Conservation (phyloP, 257 asterid genomes). For the Nyctanthes arbortristis region DNA sequence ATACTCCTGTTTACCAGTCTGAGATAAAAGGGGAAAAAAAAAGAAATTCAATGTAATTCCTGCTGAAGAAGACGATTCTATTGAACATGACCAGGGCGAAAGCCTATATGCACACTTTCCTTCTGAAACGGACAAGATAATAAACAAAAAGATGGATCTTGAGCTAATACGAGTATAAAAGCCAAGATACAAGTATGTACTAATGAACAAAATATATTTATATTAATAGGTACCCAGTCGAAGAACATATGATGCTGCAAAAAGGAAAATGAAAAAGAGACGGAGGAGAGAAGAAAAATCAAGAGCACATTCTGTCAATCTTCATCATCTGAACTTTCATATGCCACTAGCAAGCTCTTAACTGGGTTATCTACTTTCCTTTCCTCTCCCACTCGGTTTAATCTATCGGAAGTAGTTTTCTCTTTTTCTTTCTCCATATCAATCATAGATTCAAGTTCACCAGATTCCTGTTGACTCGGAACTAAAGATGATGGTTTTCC, state of each 20-base stretch:
- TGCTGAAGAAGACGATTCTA: not conserved
- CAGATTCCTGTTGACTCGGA: constrained; percentile 37
- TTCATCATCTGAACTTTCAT: constrained; percentile 85
- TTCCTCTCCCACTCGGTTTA: constrained; percentile 30
- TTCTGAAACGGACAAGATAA: too few relatives aligned
- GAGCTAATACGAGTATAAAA: not conserved
- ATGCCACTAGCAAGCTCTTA: constrained; percentile 67
- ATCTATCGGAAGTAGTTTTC: constrained; percentile 27
- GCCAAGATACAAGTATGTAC: not conserved
- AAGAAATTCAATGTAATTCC: too few relatives aligned
- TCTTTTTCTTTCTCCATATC: constrained; percentile 32
- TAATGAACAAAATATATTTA: not conserved
- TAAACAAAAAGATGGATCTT: not conserved
- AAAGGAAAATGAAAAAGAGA: too few relatives aligned
- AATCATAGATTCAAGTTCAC: constrained; percentile 27
- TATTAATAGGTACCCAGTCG: not conserved
- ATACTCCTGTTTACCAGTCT: not conserved
- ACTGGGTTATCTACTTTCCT: constrained; percentile 64
- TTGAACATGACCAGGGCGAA: not conserved
- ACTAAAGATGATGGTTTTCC: constrained; percentile 21
- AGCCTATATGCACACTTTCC: too few relatives aligned
- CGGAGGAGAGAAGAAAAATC: constrained; percentile 8
- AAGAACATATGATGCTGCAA: too few relatives aligned
- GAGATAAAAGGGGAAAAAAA: too few relatives aligned
- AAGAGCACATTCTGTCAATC: constrained; percentile 30